Base-by-base conservation (phyloP, 352 stramenopile genomes). In the Peronospora destructor region DNA sequence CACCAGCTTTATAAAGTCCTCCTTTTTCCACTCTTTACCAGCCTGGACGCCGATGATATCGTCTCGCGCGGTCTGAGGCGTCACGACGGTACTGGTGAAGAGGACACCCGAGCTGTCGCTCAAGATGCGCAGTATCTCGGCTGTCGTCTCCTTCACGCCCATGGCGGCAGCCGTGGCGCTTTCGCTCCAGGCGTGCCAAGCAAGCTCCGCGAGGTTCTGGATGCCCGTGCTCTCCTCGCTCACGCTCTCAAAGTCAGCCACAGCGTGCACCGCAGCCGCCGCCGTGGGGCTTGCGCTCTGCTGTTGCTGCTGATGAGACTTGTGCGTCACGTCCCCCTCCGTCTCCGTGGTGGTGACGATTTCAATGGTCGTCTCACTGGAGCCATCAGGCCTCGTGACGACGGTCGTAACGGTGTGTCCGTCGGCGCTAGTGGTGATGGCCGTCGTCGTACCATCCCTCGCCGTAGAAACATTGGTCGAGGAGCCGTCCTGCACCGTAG, bases 201-300 rank as follows among this genome's bases (percentile, higher is more conserved):
- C 59, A 29, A 66, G 55, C 44, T 59, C 51, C 30, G 59, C 45
- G 25, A 66, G 36, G 35, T 43, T 58, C 52, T 59, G 36, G 25
- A 40, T 16, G 35, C 33, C 5, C 29, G 52, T 45, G n/a, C 48
- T 66, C 29, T 65, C 46, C 38, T 71, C 63, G 42, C 60, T 70
- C 49, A 66, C 53, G 30, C 55, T 64, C 49, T 73, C 64, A 28
- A 68, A 66, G 36, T 69, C 59, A 9, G 44, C 53, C 30, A 71
- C 49, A 12, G 41, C 61, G 6, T 51, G 42, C n/a, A 47, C 52
- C 9, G 39, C 48, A 9, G 46, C 56, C 8, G 56, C 47, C 11
- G 59, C 43, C 28, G 52, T 71, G 29, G 58, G 56, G 26, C 50
- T 66, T 36, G 12, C 19, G 44, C 2, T 10, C 36, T 21, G 19